Base-by-base conservation (phyloP, 257 asterid species). In the Parsonsia alboflavescens region DNA sequence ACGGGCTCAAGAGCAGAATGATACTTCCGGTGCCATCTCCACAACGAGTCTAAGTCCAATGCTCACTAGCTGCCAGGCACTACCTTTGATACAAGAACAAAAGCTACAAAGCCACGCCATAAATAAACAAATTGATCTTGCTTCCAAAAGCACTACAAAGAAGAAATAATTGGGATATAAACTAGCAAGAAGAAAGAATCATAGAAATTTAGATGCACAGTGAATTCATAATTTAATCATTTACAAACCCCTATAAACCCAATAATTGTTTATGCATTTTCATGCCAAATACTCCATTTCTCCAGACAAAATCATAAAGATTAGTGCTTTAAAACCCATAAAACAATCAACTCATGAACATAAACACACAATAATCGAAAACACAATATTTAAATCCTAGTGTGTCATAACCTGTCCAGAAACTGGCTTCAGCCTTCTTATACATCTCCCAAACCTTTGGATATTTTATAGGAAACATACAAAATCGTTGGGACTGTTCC, bases 371-470 rank as follows among this genome's bases (percentile, higher is more conserved):
- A 21, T 30, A 57, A 48, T 12, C 41, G 16, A 28, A 67, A 69
- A 69, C 22, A 7, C 36, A 16, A 44, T 61, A 58, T 7, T 45
- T 5, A 24, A 17, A 57, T 42, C 30, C 13, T 5, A 22, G 2
- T n/a, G 1, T 21, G 52, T 17, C 6, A 71, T 28, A 61, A 89
- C 91, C 93, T 30, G 96, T 87, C 93, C 92, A 91, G 69, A 91
- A 89, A 78, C 93, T 88, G 71, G 96, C 90, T 78, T 80, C 69
- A 36, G 93, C 89, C 74, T 89, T 91, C 88, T 91, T 91, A 86
- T 91, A 91, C 92, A 91, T 88, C 88, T 89, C 89, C 96, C 96
- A 91, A 74, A 89, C 76, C 77, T 85, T 92, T 10, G 90, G 93
- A 80, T 89, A 91, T 76, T 75, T 81, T 70, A 91, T 84, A 28